Evolutionary conservation across 768 basidiomycete genomes (phyloP), one percentile per base, ranked within the genome.

Genomic region (Tulasnella calospora): DNA sequence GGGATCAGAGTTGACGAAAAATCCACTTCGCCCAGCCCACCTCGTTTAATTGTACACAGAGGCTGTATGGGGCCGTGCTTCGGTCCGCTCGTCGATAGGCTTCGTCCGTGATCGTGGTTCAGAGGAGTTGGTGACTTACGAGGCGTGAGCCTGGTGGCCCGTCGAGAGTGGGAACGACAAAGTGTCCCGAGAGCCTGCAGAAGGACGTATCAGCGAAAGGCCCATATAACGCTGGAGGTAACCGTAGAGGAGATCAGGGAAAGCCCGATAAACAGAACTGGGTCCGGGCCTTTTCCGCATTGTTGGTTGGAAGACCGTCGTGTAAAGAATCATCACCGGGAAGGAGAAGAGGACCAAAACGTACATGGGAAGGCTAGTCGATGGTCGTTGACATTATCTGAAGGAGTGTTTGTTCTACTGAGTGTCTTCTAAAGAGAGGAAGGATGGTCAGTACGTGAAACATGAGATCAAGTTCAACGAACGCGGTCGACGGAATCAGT

Each of bases 201-300:
- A n/a, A n/a, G 12, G 23, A 30, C 23, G 23, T 30, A n/a, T 61
- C 57, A 61, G n/a, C 19, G 46, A 47, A 19, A 47, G 21, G 46
- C 17, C 57, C 10, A 12, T 23, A 30, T 30, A 12, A 27, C 3
- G 23, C 8, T 30, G 19, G 23, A 13, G 23, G 12, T 61, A 27
- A n/a, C 3, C 12, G 27, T 27, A 3, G 23, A 61, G 23, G 57
- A 61, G 27, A 40, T 61, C 57, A 61, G 57, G 57, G 21, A 61
- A 61, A 30, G 57, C 57, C 57, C 57, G 57, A n/a, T 8, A 30
- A 61, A 61, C 57, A 61, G 57, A 61, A 61, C 57, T 61, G 57
- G 57, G 57, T 61, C 57, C 57, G 57, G 57, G 57, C 57, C 57
- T 61, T 61, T 61, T 61, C 57, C 57, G 57, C 57, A 61, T 61